Evolutionary conservation across 208 protist species (phyloP), one percentile per base, ranked within the genome.

Genomic region (Leishmania major): DNA sequence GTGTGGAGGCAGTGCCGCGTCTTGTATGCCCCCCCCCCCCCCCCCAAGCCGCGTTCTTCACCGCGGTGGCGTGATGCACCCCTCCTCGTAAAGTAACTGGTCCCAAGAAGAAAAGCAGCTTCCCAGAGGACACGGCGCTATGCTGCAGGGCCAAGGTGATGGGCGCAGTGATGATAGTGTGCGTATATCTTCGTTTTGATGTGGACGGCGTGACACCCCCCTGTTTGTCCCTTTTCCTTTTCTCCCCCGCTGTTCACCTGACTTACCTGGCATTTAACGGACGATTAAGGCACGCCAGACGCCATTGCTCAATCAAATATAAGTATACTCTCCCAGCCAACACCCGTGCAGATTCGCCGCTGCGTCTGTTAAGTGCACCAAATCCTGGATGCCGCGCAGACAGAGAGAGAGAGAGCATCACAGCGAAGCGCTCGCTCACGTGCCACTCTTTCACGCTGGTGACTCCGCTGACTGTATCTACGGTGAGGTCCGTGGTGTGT

Each of bases 251-350:
- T 35, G 49, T 62, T 60, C 53, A n/a, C 45, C 47, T 53, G 45
- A n/a, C 35, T 60, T 77, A 13, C 73, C 31, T 62, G 49, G 51
- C 2, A 22, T 31, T 77, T 19, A 77, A 77, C n/a, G 43, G 73
- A 62, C 73, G 73, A 77, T 57, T 62, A 77, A 77, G 73, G 47
- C 71, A 64, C 35, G 5, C n/a, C 73, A 45, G 51, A 51, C 19
- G n/a, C 15, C 53, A 40, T 62, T 59, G 3, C 40, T 1, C 25
- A 74, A 74, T 17, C 47, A 74, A 17, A 28, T 31, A 51, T 25
- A 19, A 74, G 13, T 51, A 55, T 25, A 22, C 43, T 72, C 25
- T 51, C 45, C 69, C 31, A 31, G 70, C 37, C 49, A 55, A 47
- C 45, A 55, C 28, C 0, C 0, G 10, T 74, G 31, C n/a, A 5